Base-by-base conservation (phyloP, 2,329 filamentous ascomycete species). In the Phoma sp. region DNA sequence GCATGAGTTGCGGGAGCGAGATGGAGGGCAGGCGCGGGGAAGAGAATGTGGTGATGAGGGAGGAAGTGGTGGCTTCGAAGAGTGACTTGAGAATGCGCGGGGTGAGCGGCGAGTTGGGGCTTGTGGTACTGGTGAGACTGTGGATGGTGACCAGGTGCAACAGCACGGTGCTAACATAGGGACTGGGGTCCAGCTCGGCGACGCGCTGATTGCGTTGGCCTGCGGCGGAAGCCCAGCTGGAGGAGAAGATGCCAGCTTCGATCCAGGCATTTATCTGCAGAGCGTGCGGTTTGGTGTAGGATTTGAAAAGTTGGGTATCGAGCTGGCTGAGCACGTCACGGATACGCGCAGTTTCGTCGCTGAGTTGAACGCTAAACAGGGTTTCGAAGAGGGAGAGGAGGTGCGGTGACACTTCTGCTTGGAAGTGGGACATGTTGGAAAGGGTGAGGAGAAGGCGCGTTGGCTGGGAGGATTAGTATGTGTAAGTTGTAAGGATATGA, bases 351-450 rank as follows among this genome's bases (percentile, higher is more conserved):
- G 88, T 89, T 76, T 99, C 95, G 59, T 97, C 93, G 1, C 92
- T 96, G 55, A 99, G 83, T 70, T 96, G 96, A 59, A 98, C 91
- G 1, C 90, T 92, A 76, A 99, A 99, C 50, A 91, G 86, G 44
- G 90, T 92, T 72, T 99, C 95, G 68, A 98, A 99, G 69, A 95
- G 89, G 4, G 89, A 85, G 70, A 96, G 90, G n/a, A 99, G 83
- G 63, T 88, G 87, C 0, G 93, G 93, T 1, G 98, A 90, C 29
- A 93, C 85, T 58, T 95, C 87, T 23, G 86, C 83, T 53, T 91
- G 89, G 33, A 99, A 85, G 23, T 89, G 84, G 68, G 93, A 89
- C 55, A 99, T 86, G 72, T 99, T 99, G 70, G 90, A 95, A 24
- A 99, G 82, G 1, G 95, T 99, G 47, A 99, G 81, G 37, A 99